phyloP scores from a whole-genome alignment of 2,329 filamentous ascomycete species.

The Microthyrium microscopicum region DNA sequence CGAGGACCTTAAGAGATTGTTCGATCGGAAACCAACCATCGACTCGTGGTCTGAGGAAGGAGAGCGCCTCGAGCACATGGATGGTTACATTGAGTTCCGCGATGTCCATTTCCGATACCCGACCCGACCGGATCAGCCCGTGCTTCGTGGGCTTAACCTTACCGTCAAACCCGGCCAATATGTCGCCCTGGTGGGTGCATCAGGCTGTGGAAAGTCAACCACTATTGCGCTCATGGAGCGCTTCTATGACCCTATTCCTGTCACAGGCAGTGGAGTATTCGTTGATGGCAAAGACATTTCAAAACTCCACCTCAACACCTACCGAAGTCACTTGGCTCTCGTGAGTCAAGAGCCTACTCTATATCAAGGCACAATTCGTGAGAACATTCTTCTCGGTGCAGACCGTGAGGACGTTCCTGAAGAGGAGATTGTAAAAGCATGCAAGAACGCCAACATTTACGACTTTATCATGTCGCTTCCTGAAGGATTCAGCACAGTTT shows the following conservation, averaged over 20 bases:
- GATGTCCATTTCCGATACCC: constrained; percentile 92
- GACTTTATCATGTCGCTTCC: constrained; percentile 78
- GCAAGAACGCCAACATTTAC: constrained; percentile 81
- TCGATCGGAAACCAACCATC: constrained; percentile 67
- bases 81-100: constrained; percentile 74
- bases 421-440: constrained; percentile 57
- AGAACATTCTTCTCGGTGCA: constrained; percentile 71
- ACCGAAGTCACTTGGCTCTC: constrained; percentile 67
- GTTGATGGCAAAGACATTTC: constrained; percentile 74
- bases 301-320: constrained; percentile 67
- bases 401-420: constrained; percentile 52
- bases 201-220: constrained; percentile 86
- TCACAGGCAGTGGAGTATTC: constrained; percentile 60
- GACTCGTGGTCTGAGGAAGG: constrained; percentile 67
- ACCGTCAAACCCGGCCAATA: constrained; percentile 63
- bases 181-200: constrained; percentile 81
- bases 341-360: constrained; percentile 90
- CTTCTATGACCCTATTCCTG: constrained; percentile 84
- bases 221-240: constrained; percentile 84
- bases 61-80: constrained; percentile 41
- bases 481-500: constrained; percentile 70
- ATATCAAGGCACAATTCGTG: constrained; percentile 79
- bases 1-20: constrained; percentile 61
- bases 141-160: constrained; percentile 69
- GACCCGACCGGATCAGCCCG: constrained; percentile 77